Evolutionary conservation across 2,329 filamentous ascomycete genomes (phyloP).

Genomic region (Pseudogymnoascus sp.): DNA sequence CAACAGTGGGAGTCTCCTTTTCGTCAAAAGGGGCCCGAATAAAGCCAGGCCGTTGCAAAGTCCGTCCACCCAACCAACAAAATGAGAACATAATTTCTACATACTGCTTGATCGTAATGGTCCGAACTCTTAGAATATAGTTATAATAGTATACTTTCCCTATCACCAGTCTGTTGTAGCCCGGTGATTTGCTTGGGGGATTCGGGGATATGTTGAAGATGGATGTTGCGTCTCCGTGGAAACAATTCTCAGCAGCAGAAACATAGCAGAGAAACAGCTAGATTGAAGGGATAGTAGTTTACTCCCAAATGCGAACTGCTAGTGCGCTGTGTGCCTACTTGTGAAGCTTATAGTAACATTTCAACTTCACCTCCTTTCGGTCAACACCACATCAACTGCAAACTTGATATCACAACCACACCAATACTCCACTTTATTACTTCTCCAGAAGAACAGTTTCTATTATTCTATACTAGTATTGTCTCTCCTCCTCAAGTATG

Average conservation of each 20-base stretch:
- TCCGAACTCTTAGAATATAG: neutral
- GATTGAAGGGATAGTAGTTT: neutral
- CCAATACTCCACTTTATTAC: too few relatives aligned
- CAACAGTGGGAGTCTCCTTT: neutral
- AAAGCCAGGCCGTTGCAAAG: neutral
- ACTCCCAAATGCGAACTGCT: neutral
- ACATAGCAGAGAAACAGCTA: neutral
- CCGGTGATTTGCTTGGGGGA: neutral
- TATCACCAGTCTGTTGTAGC: neutral
- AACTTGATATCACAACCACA: neutral
- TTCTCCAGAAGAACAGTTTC: too few relatives aligned
- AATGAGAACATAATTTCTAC: neutral
- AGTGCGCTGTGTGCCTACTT: neutral
- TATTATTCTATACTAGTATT: too few relatives aligned
- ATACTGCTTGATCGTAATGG: neutral
- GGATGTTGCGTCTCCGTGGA: neutral
- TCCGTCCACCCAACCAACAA: neutral
- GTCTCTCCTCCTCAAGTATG: too few relatives aligned
- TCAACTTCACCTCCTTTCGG: neutral
- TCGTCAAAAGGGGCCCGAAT: neutral
- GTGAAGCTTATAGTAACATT: neutral
- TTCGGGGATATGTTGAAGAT: neutral
- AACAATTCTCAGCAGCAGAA: neutral
- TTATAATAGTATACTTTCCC: neutral
- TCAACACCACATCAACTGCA: neutral